phyloP scores from a whole-genome alignment of 441 rosid species.

The Jatropha podagrica region DNA sequence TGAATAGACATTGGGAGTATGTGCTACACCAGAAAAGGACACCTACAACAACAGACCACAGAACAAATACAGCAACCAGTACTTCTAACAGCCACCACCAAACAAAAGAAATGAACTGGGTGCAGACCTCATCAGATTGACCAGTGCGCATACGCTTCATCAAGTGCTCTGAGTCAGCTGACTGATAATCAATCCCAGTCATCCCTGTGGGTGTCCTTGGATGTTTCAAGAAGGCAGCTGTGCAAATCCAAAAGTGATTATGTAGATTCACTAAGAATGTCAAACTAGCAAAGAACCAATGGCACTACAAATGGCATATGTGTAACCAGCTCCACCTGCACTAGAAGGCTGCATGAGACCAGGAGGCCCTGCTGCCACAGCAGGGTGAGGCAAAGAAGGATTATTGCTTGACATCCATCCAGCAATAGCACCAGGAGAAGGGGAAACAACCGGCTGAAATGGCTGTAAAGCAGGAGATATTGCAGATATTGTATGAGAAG shows the following conservation, averaged over 20 bases:
- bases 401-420: constrained; percentile 56
- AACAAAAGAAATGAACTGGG: not conserved
- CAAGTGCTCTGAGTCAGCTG: constrained; percentile 69
- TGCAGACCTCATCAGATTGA: constrained; percentile 61
- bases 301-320: not conserved
- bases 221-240: constrained; percentile 63
- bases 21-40: constrained; percentile 50
- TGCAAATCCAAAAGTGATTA: constrained; percentile 11
- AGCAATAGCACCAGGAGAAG: constrained; percentile 52
- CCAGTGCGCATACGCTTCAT: constrained; percentile 70
- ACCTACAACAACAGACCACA: constrained; percentile 17
- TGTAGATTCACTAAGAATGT: constrained; percentile 9
- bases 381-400: constrained; percentile 52
- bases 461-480: constrained; percentile 39
- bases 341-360: constrained; percentile 46
- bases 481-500: constrained; percentile 15
- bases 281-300: not conserved
- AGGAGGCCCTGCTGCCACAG: constrained; percentile 47
- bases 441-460: constrained; percentile 56
- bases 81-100: not conserved
- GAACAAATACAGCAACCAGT: not conserved
- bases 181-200: constrained; percentile 66
- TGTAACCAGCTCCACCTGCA: constrained; percentile 36
- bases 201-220: constrained; percentile 63
- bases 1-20: constrained; percentile 51